Conservation (phyloP, 2,329 filamentous ascomycete species). For the Parascedosporium putredinis region DNA sequence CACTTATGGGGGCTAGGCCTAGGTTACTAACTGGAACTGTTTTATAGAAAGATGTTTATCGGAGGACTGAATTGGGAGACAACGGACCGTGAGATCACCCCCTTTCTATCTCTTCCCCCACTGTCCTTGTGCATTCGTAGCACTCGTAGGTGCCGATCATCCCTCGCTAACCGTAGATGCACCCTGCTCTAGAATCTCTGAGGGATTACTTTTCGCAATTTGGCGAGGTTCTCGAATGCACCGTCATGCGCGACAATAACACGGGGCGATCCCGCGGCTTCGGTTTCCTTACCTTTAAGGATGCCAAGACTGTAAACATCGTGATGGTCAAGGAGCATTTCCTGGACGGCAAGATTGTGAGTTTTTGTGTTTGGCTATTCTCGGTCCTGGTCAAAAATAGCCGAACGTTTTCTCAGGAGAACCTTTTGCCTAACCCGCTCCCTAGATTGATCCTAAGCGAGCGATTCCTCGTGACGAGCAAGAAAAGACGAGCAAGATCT, state of each 20-base stretch:
- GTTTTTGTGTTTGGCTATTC: slow-evolving; percentile 21
- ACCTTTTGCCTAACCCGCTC: slow-evolving; percentile 13
- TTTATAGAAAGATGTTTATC: slow-evolving; percentile 94
- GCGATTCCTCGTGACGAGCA: slow-evolving; percentile 97
- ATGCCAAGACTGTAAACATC: slow-evolving; percentile 94
- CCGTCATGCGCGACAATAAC: slow-evolving; percentile 95
- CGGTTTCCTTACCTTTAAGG: slow-evolving; percentile 94
- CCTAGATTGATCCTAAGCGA: slow-evolving; percentile 90
- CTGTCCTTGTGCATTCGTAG: not conserved
- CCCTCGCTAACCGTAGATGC: slow-evolving; percentile 11
- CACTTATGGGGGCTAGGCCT: not conserved
- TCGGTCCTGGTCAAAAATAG: too few relatives aligned
- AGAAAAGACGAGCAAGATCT: slow-evolving; percentile 97
- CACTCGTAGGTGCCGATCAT: not conserved
- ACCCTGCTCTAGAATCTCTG: slow-evolving; percentile 74
- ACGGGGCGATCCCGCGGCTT: slow-evolving; percentile 92
- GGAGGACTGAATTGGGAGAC: slow-evolving; percentile 98
- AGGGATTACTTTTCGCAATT: slow-evolving; percentile 97
- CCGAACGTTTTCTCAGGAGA: too few relatives aligned
- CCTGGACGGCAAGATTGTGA: slow-evolving; percentile 94
- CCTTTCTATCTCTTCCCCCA: not conserved
- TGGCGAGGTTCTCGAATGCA: slow-evolving; percentile 93
- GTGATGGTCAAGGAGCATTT: slow-evolving; percentile 99
- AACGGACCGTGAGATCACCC: slow-evolving; percentile 68
- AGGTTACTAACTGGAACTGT: slow-evolving; percentile 1